Evolutionary conservation across 768 basidiomycete species (phyloP).

Genomic region (Xanthoconium purpureum): DNA sequence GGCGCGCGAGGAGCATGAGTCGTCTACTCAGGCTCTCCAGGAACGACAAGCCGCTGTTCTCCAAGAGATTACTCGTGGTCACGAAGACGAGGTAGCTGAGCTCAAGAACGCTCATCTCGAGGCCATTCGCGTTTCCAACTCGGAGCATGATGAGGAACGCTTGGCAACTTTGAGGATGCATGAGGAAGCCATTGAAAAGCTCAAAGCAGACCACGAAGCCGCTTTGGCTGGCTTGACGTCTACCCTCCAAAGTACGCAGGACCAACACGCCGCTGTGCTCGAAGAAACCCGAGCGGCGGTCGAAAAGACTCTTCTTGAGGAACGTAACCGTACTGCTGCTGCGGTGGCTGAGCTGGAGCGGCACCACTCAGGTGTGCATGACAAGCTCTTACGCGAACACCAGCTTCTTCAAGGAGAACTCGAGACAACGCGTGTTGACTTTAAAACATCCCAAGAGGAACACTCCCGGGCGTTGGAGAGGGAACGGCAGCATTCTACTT

Average conservation of each 20-base stretch:
- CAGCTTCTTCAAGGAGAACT: slow-evolving; percentile 48
- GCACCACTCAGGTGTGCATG: slow-evolving; percentile 48
- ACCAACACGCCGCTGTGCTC: slow-evolving; percentile 34
- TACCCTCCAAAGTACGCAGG: slow-evolving; percentile 37
- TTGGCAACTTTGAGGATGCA: slow-evolving; percentile 39
- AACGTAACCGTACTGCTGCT: slow-evolving; percentile 44
- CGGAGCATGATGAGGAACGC: slow-evolving; percentile 37
- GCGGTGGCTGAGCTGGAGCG: slow-evolving; percentile 49
- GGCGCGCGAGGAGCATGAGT: slow-evolving; percentile 47
- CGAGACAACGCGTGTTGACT: slow-evolving; percentile 50
- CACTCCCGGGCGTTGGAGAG: slow-evolving; percentile 21
- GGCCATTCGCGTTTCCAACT: slow-evolving; percentile 31
- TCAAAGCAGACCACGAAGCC: slow-evolving; percentile 48
- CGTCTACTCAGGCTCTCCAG: slow-evolving; percentile 43
- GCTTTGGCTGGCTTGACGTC: slow-evolving; percentile 42
- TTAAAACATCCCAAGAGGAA: slow-evolving; percentile 26
- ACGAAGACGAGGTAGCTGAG: slow-evolving; percentile 52
- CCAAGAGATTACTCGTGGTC: slow-evolving; percentile 51
- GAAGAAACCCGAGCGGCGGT: slow-evolving; percentile 36
- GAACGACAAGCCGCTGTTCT: slow-evolving; percentile 56
- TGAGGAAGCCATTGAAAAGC: slow-evolving; percentile 36
- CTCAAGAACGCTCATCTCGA: slow-evolving; percentile 48
- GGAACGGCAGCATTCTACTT: slow-evolving; percentile 28
- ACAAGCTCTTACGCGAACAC: slow-evolving; percentile 36
- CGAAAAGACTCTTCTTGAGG: slow-evolving; percentile 39